Conservation (phyloP, 2,329 filamentous ascomycete genomes). For the Lachnellula cervina region DNA sequence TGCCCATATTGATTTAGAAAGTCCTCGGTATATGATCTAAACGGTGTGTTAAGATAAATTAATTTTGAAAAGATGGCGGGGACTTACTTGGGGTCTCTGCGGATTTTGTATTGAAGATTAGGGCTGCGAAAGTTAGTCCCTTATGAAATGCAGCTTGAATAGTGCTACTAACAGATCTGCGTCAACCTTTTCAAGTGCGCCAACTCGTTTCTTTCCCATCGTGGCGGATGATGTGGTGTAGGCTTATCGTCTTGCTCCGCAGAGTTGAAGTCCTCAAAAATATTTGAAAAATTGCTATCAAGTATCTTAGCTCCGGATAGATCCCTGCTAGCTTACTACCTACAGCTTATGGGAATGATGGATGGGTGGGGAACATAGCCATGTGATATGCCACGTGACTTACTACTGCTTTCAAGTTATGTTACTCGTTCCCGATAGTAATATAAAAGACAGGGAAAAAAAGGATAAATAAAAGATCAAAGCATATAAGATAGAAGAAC, state of each 20-base stretch:
- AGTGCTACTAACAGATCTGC: constrained; percentile 64
- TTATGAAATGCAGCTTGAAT: constrained; percentile 1
- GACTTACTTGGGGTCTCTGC: constrained; percentile 71
- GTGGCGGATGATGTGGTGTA: constrained; percentile 12
- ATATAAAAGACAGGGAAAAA: too few relatives aligned
- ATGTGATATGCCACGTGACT: not conserved
- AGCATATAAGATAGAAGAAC: too few relatives aligned
- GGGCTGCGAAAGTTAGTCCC: constrained; percentile 47
- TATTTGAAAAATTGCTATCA: constrained; percentile 25
- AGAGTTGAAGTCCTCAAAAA: constrained; percentile 18
- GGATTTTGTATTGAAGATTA: constrained; percentile 87
- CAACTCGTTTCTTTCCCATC: constrained; percentile 86
- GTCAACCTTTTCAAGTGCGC: constrained; percentile 91
- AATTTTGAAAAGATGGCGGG: not conserved
- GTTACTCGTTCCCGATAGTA: too few relatives aligned
- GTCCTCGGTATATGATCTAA: constrained; percentile 81
- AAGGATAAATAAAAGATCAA: too few relatives aligned
- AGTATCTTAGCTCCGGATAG: constrained; percentile 26
- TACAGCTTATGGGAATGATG: not conserved
- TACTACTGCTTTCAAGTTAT: not conserved
- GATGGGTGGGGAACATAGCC: not conserved
- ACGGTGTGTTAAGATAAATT: constrained; percentile 6
- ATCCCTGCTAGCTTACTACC: constrained; percentile 8
- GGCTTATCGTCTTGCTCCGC: constrained; percentile 3
- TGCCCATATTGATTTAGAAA: constrained; percentile 85